phyloP scores from a whole-genome alignment of 2,329 filamentous ascomycete species.

The Pyrenochaeta sp. region DNA sequence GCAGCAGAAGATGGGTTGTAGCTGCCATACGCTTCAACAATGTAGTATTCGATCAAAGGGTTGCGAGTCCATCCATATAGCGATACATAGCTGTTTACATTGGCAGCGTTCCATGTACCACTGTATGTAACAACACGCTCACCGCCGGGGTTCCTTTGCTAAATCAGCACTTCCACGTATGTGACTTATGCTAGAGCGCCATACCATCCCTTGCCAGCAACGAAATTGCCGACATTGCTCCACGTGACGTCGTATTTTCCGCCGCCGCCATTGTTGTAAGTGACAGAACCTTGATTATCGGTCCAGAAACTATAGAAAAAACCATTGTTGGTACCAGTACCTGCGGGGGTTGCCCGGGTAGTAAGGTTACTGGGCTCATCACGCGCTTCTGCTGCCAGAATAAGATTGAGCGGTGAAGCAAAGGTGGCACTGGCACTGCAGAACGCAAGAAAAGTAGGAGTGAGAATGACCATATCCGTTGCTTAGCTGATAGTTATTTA shows the following conservation, averaged over 20 bases:
- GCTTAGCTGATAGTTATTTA: slow-evolving; percentile 15
- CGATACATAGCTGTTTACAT: slow-evolving; percentile 62
- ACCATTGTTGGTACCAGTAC: slow-evolving; percentile 40
- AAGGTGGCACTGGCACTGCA: slow-evolving; percentile 34
- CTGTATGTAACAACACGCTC: slow-evolving; percentile 60
- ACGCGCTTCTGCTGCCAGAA: slow-evolving; percentile 21
- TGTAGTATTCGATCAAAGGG: slow-evolving; percentile 67
- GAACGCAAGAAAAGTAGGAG: slow-evolving; percentile 39
- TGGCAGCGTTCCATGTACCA: slow-evolving; percentile 55
- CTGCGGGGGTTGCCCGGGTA: slow-evolving; percentile 28
- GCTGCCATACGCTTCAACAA: slow-evolving; percentile 62
- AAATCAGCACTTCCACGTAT: neutral
- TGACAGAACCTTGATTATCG: slow-evolving; percentile 59
- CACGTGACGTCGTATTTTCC: slow-evolving; percentile 59
- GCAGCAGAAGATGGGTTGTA: slow-evolving; percentile 60
- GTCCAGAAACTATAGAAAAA: slow-evolving; percentile 64
- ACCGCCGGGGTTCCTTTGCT: slow-evolving; percentile 54
- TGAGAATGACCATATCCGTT: slow-evolving; percentile 41
- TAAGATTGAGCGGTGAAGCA: slow-evolving; percentile 38
- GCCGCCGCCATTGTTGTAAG: slow-evolving; percentile 62
- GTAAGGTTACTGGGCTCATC: slow-evolving; percentile 20
- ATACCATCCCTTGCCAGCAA: slow-evolving; percentile 65
- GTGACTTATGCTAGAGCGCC: neutral
- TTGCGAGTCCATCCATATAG: slow-evolving; percentile 67
- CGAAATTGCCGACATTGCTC: slow-evolving; percentile 63